Evolutionary conservation across 345 rosid species (phyloP), one percentile per base, ranked within the genome.

Genomic region (Raphanus sativus): DNA sequence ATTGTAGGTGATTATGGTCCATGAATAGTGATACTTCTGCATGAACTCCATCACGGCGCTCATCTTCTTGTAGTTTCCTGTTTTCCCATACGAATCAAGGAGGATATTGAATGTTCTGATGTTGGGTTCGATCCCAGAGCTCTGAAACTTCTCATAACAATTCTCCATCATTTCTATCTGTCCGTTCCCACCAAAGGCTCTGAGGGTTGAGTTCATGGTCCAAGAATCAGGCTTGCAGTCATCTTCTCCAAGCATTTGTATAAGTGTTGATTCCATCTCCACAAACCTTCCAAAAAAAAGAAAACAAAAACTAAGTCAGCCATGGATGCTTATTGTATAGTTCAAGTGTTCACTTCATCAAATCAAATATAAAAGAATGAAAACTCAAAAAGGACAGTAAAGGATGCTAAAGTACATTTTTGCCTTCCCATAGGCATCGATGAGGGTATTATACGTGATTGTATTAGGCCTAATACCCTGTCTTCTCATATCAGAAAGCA

Each of bases 1-100:
- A 76, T 94, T 91, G 86, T 94, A 94, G n/a, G 97, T 94, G 63
- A 91, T 90, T 72, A 88, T 86, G 2, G 97, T 91, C 98, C 98
- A 91, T 8, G 98, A 90, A 72, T 86, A 91, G 77, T 91, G 93
- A 74, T 90, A 94, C 80, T 85, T 91, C 82, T 91, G 92, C 98
- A 94, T 94, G 82, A 85, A 94, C 69, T 91, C 90, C 96, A 90
- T 94, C 36, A 94, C 96, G 21, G 95, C 85, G 83, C 97, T 85
- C 98, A 91, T 91, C 85, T 94, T 91, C 76, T 86, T 85, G 70
- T 87, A 89, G 63, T 85, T 77, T 67, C 89, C 91, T 61, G 89
- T 82, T 85, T 91, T 91, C 65, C 93, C 93, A 67, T 91, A 91
- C 0, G 96, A 91, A 80, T 94, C 97, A 62, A 94, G 86, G 28